A percentile compares a stretch with the other conserved stretches of the same genome.
Conservation (phyloP, 2,329 filamentous ascomycete species). For the Scortechinia acanthostroma region DNA sequence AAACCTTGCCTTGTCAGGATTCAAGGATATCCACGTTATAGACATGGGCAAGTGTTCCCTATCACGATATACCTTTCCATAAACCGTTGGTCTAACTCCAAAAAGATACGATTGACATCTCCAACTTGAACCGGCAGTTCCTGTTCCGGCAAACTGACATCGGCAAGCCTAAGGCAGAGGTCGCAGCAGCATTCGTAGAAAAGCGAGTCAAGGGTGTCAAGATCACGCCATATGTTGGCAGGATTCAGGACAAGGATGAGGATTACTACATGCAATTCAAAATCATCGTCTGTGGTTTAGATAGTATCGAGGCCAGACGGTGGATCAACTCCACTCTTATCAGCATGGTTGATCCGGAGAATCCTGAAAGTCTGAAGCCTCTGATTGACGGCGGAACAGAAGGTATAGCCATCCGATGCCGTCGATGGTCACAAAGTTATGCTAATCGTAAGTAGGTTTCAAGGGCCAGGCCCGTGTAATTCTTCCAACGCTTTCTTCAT, state of each 20-base stretch:
- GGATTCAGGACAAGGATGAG: constrained; percentile 94
- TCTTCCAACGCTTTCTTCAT: constrained; percentile 84
- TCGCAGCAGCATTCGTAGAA: constrained; percentile 87
- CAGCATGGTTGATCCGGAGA: constrained; percentile 77
- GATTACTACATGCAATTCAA: constrained; percentile 97
- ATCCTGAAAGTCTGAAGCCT: constrained; percentile 82
- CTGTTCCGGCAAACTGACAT: constrained; percentile 88
- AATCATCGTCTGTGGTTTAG: constrained; percentile 84
- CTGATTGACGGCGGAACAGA: constrained; percentile 95
- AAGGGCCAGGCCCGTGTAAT: constrained; percentile 94
- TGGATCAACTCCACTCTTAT: constrained; percentile 97
- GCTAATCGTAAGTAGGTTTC: constrained; percentile 51
- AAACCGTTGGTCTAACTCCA: not conserved
- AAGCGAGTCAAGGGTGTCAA: constrained; percentile 80
- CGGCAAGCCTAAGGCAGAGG: constrained; percentile 86
- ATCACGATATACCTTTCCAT: not conserved
- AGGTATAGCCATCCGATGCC: constrained; percentile 37
- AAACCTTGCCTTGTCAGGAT: constrained; percentile 87
- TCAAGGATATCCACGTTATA: constrained; percentile 96
- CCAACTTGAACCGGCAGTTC: constrained; percentile 95
- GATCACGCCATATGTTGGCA: constrained; percentile 88
- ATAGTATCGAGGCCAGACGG: constrained; percentile 92
- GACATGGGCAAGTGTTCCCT: constrained; percentile 69
- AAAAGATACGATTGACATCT: constrained; percentile 84
- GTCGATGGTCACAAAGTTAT: not conserved